These are phyloP conservation scores for Auriscalpium microsporum DNA, from an alignment of 768 basidiomycete species.

Conservation along the genomic window DNA sequence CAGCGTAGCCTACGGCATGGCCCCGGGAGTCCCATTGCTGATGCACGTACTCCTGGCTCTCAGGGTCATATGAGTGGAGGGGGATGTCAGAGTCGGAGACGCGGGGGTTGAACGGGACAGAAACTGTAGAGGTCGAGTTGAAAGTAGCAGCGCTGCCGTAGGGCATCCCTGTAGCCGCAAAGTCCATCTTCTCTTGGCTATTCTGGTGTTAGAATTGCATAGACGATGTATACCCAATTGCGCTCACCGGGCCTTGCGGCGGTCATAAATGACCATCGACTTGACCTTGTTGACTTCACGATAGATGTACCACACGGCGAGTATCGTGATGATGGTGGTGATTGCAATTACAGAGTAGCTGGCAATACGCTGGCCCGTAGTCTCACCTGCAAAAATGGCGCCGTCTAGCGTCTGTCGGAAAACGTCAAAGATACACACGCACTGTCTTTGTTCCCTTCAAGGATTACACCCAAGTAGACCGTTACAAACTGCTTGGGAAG, in stretches of 20 bases:
- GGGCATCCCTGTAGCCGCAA: conserved; percentile 2
- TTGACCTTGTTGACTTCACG: conserved; percentile 62
- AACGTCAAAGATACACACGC: background rate
- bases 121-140: conserved; percentile 22
- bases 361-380: conserved; percentile 48
- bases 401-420: too few relatives aligned
- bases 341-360: conserved; percentile 59
- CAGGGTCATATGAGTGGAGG: conserved; percentile 26
- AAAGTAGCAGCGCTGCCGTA: conserved; percentile 16
- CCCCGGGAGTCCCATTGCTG: conserved; percentile 49
- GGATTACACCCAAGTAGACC: conserved; percentile 80
- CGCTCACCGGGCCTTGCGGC: conserved; percentile 60
- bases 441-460: conserved; percentile 29
- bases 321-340: conserved; percentile 63
- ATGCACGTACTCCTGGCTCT: conserved; percentile 18
- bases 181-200: conserved; percentile 46
- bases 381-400: conserved; percentile 18
- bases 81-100: conserved; percentile 35
- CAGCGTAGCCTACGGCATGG: conserved; percentile 38
- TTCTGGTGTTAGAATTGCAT: conserved; percentile 1
- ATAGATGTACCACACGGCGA: conserved; percentile 81
- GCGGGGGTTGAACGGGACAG: conserved; percentile 28
- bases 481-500: conserved; percentile 88
- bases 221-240: background rate
- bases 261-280: conserved; percentile 55